Evolutionary conservation across 2,329 filamentous ascomycete species (phyloP).

Genomic region (Gnomoniopsis sp.): DNA sequence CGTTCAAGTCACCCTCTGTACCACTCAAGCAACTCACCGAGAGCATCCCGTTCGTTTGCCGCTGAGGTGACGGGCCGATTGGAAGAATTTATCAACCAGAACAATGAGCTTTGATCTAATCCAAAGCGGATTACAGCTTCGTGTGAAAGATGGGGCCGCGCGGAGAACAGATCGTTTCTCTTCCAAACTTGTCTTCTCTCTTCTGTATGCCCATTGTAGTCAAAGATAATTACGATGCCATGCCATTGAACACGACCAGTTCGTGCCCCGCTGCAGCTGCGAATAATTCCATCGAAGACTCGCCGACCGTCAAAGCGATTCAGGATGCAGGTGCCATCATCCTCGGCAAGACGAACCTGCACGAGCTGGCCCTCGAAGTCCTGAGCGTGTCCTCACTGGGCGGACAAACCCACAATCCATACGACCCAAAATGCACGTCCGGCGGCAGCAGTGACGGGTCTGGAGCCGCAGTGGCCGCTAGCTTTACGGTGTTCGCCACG

Average conservation of each 20-base stretch:
- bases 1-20: no score
- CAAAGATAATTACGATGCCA: slow-evolving; percentile 62
- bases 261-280: slow-evolving; percentile 46
- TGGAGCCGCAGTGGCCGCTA: slow-evolving; percentile 53
- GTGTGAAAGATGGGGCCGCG: no score
- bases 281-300: slow-evolving; percentile 42
- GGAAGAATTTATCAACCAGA: no score
- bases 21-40: no score
- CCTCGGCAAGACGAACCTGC: slow-evolving; percentile 58
- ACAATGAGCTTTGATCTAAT: no score
- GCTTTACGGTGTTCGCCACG: slow-evolving; percentile 55
- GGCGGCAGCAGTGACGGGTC: slow-evolving; percentile 63
- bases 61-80: no score
- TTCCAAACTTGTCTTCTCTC: slow-evolving; percentile 32
- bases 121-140: no score
- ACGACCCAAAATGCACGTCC: slow-evolving; percentile 61
- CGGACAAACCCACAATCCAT: slow-evolving; percentile 64
- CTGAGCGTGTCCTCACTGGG: slow-evolving; percentile 59
- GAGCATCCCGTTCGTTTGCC: no score
- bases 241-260: slow-evolving; percentile 55
- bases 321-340: slow-evolving; percentile 52
- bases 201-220: slow-evolving; percentile 61
- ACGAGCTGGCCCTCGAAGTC: slow-evolving; percentile 63
- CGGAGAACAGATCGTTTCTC: no score
- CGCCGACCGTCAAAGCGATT: slow-evolving; percentile 47